Evolutionary conservation across 179 eudicot species (phyloP).

Genomic region (Nepenthes alata): DNA sequence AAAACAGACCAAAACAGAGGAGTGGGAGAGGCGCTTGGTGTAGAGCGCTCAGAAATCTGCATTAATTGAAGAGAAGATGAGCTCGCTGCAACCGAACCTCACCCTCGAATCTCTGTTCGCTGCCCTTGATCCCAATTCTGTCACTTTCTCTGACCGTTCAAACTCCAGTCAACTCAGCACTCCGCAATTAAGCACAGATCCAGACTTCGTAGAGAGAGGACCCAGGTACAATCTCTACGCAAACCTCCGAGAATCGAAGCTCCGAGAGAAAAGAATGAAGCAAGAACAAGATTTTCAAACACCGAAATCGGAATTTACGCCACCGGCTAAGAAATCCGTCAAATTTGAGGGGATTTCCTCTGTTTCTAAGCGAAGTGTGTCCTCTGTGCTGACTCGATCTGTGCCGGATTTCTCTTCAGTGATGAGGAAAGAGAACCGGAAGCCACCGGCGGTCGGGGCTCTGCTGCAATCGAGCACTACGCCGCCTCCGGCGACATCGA

Average conservation of each 20-base stretch:
- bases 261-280: constrained; percentile 15
- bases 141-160: constrained; percentile 34
- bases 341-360: constrained; percentile 27
- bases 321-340: constrained; percentile 26
- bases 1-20: constrained; percentile 1
- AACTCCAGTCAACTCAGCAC: constrained; percentile 14
- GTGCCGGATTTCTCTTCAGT: constrained; percentile 69
- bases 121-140: constrained; percentile 39
- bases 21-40: too few species aligned
- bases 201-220: constrained; percentile 39
- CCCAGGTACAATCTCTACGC: constrained; percentile 44
- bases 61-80: too few species aligned
- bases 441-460: constrained; percentile 25
- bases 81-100: constrained; percentile 13
- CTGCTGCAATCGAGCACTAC: constrained; percentile 17
- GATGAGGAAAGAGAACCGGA: constrained; percentile 64
- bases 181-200: constrained; percentile 32
- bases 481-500: constrained; percentile 24
- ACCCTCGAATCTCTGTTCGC: constrained; percentile 19
- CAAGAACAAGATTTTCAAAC: constrained; percentile 9
- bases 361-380: constrained; percentile 16
- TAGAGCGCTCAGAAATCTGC: not conserved
- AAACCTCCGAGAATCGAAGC: constrained; percentile 41
- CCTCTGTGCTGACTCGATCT: constrained; percentile 55
- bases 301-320: constrained; percentile 19